phyloP scores from a whole-genome alignment of 2,329 filamentous ascomycete species.

The Fusarium setosum region DNA sequence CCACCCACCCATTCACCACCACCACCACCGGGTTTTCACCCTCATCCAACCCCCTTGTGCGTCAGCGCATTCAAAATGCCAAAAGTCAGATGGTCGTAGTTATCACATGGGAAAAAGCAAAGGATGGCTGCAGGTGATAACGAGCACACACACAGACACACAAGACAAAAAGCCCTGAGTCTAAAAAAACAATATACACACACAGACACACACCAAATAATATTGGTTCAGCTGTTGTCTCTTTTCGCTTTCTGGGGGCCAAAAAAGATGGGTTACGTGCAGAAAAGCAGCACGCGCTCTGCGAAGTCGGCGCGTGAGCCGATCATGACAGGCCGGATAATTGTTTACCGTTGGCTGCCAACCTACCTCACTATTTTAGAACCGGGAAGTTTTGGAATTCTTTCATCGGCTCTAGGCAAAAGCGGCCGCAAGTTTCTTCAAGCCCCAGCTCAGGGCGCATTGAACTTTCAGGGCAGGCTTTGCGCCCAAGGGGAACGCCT shows the following conservation, averaged over 20 bases:
- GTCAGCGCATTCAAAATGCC: constrained; percentile 25
- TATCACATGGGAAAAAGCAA: constrained; percentile 32
- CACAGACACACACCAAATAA: not conserved
- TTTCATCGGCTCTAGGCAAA: not conserved
- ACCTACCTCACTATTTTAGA: too few relatives aligned
- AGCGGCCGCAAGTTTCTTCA: constrained; percentile 4
- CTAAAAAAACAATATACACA: constrained; percentile 1
- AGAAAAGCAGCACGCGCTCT: constrained; percentile 1
- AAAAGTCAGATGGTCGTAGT: constrained; percentile 26
- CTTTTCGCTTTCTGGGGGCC: constrained; percentile 12
- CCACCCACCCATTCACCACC: constrained; percentile 2
- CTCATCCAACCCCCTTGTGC: constrained; percentile 16
- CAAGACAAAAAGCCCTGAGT: not conserved
- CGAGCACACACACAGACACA: constrained; percentile 11
- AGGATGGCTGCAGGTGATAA: constrained; percentile 30
- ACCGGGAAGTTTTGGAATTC: not conserved
- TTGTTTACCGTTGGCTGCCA: too few relatives aligned
- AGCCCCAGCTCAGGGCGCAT: constrained; percentile 19
- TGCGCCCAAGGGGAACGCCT: not conserved
- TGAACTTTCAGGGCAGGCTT: constrained; percentile 10
- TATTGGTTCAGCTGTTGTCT: constrained; percentile 7
- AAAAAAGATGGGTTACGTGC: not conserved
- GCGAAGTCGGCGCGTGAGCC: constrained; percentile 2
- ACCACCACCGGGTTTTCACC: too few relatives aligned
- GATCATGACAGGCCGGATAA: not conserved